Base-by-base conservation (phyloP, 495 filamentous ascomycete species). In the Collariella sp. region DNA sequence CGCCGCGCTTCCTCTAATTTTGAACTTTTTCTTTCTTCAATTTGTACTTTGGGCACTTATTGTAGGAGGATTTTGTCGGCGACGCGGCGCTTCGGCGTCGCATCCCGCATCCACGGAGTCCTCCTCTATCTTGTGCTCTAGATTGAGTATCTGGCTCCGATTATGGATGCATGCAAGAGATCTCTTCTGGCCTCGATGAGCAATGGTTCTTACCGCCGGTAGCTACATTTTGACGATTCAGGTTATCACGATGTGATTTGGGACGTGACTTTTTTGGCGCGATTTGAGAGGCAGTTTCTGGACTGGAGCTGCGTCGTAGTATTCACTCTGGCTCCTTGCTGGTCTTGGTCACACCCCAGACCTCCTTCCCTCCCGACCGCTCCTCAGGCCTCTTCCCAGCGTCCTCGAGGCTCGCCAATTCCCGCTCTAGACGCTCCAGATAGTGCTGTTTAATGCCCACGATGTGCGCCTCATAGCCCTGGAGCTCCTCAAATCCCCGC, bases 31-130 rank as follows among this genome's bases (percentile, higher is more conserved):
- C 65, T 71, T 57, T 76, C 77, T 65, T 18, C 36, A 77, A n/a
- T n/a, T 78, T 78, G 75, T 78, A 78, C 69, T 65, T 77, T 68
- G 85, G 79, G 76, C 85, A 81, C 80, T 76, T 94, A 91, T 95
- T 91, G 89, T 96, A 86, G 89, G 86, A 80, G 75, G 75, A 65
- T 57, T 58, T 58, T 59, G 66, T 66, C 68, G 68, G 65, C 65
- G 48, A 38, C 39, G 18, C 24, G 31, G 48, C 57, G 23, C 50
- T 47, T 42, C 44, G 38, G 39, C 46, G 50, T 34, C 36, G 41
- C 43, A 35, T 57, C 39, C 54, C 54, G 1, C 29, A 57, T 62
- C 63, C 63, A 62, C 75, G 71, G 72, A 76, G 76, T 76, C 69
- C 62, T 76, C 76, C 78, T 81, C 78, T 80, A 81, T 81, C 75